Evolutionary conservation across 805 yeast species (phyloP).

Genomic region (Suhomyces sp.): DNA sequence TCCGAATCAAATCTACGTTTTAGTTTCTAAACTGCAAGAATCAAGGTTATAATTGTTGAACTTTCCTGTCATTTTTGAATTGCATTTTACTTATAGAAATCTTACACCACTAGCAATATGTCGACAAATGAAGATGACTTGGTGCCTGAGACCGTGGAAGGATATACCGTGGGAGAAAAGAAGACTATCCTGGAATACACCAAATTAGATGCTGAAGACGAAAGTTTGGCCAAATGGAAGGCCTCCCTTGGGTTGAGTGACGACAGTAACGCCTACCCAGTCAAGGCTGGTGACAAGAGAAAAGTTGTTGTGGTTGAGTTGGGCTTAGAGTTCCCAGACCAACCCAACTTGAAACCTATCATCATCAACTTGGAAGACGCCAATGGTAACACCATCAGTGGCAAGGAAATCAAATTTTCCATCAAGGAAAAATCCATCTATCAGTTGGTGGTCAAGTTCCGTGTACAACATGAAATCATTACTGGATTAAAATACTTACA

Average conservation of each 20-base stretch:
- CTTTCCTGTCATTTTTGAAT: too few relatives aligned
- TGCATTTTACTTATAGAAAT: too few relatives aligned
- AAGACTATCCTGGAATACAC: constrained; percentile 83
- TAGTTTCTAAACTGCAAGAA: too few relatives aligned
- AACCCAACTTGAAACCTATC: constrained; percentile 56
- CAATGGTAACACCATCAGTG: constrained; percentile 52
- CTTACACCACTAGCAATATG: constrained; percentile 15
- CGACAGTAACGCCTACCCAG: constrained; percentile 55
- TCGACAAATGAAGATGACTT: constrained; percentile 50
- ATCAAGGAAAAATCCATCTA: constrained; percentile 79
- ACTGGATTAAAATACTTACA: constrained; percentile 89
- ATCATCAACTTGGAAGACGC: constrained; percentile 64
- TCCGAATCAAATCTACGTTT: too few relatives aligned
- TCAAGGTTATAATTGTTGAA: too few relatives aligned
- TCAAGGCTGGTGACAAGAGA: constrained; percentile 68
- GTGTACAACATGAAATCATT: constrained; percentile 86
- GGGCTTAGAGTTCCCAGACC: constrained; percentile 66
- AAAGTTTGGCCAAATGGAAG: constrained; percentile 88
- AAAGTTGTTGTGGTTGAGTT: constrained; percentile 78
- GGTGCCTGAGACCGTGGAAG: constrained; percentile 60
- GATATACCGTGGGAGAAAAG: constrained; percentile 64
- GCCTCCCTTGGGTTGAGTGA: constrained; percentile 75
- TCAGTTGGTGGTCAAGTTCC: constrained; percentile 69
- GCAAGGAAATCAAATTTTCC: constrained; percentile 65
- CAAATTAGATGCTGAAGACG: constrained; percentile 84